Evolutionary conservation across 495 filamentous ascomycete genomes (phyloP).

Genomic region (Penicillium bovifimosum): DNA sequence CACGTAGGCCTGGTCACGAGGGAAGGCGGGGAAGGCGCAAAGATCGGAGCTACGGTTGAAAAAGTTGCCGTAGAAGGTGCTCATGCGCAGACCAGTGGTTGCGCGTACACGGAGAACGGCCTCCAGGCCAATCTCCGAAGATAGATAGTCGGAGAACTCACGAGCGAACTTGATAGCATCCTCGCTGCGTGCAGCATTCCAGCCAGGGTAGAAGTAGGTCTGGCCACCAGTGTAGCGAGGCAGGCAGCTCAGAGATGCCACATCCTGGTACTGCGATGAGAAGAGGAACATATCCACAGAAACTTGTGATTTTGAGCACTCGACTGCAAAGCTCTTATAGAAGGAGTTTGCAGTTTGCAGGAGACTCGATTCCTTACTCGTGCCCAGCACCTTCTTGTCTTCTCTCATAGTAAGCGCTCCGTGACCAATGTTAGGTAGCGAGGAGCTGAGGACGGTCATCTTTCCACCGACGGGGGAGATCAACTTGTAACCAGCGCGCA

Average conservation of each 20-base stretch:
- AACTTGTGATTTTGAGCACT: constrained; percentile 97
- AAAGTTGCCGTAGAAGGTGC: constrained; percentile 98
- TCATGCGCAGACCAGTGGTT: constrained; percentile 93
- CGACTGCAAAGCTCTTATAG: constrained; percentile 98
- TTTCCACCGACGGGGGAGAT: constrained; percentile 93
- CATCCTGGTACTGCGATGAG: constrained; percentile 94
- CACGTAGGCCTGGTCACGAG: constrained; percentile 95
- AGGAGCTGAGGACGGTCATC: constrained; percentile 82
- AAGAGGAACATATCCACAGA: constrained; percentile 99
- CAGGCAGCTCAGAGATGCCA: constrained; percentile 89
- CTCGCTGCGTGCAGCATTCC: constrained; percentile 88
- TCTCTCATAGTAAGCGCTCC: constrained; percentile 92
- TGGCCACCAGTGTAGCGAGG: constrained; percentile 96
- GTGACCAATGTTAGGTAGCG: constrained; percentile 82
- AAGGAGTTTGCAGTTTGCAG: constrained; percentile 91
- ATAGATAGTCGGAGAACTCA: constrained; percentile 94
- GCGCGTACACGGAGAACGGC: constrained; percentile 93
- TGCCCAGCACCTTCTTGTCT: constrained; percentile 94
- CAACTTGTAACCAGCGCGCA: constrained; percentile 89
- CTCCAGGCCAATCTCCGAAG: constrained; percentile 91
- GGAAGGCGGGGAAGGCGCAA: constrained; percentile 96
- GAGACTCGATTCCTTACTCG: constrained; percentile 79
- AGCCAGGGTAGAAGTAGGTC: constrained; percentile 97
- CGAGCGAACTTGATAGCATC: constrained; percentile 96
- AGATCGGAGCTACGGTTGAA: constrained; percentile 97